phyloP scores from a whole-genome alignment of 305 asterid species.

The Solanum hybrid region DNA sequence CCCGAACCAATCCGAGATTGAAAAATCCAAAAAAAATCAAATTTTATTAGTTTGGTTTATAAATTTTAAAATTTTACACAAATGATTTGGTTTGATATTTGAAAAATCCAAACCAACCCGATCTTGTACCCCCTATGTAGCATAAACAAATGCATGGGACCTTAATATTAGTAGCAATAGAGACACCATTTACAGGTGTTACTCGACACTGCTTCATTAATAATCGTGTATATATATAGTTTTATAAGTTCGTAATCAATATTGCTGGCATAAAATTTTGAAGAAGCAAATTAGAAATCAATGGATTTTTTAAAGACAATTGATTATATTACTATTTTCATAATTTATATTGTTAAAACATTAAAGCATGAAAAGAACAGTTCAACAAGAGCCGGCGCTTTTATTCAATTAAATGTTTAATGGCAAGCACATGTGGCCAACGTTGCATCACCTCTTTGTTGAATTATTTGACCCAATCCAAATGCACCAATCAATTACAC shows the following conservation, averaged over 20 bases:
- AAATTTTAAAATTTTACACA: no score
- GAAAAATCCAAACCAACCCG: no score
- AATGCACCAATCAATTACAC: not conserved
- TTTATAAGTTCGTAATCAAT: not conserved
- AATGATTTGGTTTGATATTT: no score
- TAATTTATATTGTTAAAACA: not conserved
- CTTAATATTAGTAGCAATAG: no score
- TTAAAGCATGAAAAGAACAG: not conserved
- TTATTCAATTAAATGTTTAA: not conserved
- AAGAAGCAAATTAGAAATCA: not conserved
- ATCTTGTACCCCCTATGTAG: no score
- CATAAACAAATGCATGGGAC: no score
- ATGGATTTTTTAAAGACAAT: not conserved
- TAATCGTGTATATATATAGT: not conserved
- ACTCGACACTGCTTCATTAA: no score
- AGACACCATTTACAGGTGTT: no score
- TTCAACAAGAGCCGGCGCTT: not conserved
- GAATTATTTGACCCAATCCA: not conserved
- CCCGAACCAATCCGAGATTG: no score
- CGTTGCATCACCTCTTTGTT: not conserved
- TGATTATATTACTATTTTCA: not conserved
- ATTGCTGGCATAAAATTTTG: not conserved
- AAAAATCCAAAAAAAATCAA: no score
- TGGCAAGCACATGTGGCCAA: not conserved
- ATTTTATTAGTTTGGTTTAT: no score